Percentiles rank a stretch among this genome's conserved stretches.
phyloP scores from a whole-genome alignment of 371 early-diverging fungal species.

The Rhizopus arrhizus region DNA sequence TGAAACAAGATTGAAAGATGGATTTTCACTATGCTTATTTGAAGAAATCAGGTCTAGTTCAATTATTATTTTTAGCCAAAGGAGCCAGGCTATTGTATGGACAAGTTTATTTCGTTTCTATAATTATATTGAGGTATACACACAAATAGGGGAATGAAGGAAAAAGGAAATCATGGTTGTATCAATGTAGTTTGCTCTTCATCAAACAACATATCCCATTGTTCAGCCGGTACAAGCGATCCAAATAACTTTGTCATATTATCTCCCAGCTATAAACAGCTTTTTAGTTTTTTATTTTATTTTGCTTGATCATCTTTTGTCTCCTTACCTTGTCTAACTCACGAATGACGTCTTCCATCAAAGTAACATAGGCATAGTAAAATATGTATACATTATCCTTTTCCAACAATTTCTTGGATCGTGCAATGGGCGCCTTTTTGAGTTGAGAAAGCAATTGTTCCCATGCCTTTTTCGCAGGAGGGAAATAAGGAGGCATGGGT shows the following conservation, averaged over 20 bases:
- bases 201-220: conserved; percentile 52
- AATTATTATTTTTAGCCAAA: no score
- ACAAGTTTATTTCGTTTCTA: no score
- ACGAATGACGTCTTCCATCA: conserved; percentile 80
- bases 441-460: conserved; percentile 48
- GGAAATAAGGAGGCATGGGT: conserved; percentile 82
- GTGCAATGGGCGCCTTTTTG: conserved; percentile 52
- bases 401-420: conserved; percentile 48
- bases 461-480: conserved; percentile 65
- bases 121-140: not conserved
- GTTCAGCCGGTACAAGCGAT: conserved; percentile 42
- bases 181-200: conserved; percentile 18
- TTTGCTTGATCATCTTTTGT: conserved; percentile 1
- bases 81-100: no score
- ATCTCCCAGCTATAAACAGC: conserved; percentile 36
- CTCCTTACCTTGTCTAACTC: conserved; percentile 68
- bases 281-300: not conserved
- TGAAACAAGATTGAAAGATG: no score
- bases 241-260: conserved; percentile 51
- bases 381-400: conserved; percentile 69
- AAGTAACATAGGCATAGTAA: conserved; percentile 79
- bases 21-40: no score
- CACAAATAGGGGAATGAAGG: not conserved
- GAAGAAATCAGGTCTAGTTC: no score
- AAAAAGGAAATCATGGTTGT: not conserved